Conservation (phyloP, 2,329 filamentous ascomycete genomes). For the Westerdykella sp. region DNA sequence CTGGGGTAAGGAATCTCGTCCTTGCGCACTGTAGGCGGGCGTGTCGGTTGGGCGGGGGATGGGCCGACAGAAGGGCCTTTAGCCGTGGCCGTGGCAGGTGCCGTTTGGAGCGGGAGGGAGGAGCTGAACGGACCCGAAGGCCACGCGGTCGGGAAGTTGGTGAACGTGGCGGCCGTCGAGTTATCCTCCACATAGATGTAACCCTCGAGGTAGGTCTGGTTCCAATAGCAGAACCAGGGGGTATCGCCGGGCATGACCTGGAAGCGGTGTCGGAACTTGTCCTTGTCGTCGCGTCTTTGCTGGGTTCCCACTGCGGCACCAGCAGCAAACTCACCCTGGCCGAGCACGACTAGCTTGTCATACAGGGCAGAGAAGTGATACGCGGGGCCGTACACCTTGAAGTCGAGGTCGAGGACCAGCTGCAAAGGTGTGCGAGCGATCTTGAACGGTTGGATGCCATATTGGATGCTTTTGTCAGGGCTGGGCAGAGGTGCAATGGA, state of each 20-base stretch:
- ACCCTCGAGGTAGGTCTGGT: conserved; percentile 58
- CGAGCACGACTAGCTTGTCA: conserved; percentile 58
- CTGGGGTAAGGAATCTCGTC: conserved; percentile 19
- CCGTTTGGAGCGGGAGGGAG: conserved; percentile 8
- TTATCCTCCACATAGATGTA: conserved; percentile 59
- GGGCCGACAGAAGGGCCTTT: conserved; percentile 8
- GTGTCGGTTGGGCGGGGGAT: background rate
- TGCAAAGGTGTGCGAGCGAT: conserved; percentile 45
- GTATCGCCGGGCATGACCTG: conserved; percentile 50
- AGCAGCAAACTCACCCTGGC: conserved; percentile 27
- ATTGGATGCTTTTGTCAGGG: conserved; percentile 44
- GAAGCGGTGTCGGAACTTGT: conserved; percentile 34
- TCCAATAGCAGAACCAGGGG: conserved; percentile 67
- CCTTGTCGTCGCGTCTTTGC: conserved; percentile 18
- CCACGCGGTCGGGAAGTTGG: conserved; percentile 19
- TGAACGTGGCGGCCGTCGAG: conserved; percentile 35
- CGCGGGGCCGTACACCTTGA: conserved; percentile 53
- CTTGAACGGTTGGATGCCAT: conserved; percentile 57
- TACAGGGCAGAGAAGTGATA: conserved; percentile 58
- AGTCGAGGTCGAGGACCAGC: conserved; percentile 53
- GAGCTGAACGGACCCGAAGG: conserved; percentile 9
- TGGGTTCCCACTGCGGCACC: conserved; percentile 11
- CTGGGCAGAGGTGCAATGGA: conserved; percentile 23
- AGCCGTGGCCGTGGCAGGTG: conserved; percentile 8
- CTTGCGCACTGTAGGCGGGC: conserved; percentile 2